These are phyloP conservation scores for Bipolaris gigantea DNA, from an alignment of 2,329 filamentous ascomycete species.

Conservation along the genomic window DNA sequence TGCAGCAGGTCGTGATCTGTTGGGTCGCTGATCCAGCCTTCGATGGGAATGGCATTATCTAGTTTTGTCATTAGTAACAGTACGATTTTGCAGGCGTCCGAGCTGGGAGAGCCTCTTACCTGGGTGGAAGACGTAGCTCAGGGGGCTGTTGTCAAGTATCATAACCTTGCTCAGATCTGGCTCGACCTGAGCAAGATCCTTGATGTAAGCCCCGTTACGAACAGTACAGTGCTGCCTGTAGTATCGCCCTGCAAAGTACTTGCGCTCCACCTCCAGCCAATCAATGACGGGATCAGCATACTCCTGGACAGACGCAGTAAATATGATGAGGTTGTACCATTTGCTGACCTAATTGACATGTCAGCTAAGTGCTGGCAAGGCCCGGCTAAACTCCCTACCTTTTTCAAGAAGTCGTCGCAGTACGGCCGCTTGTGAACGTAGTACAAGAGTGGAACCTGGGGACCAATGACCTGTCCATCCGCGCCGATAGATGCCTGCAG, in stretches of 20 bases:
- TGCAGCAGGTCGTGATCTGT: slow-evolving; percentile 95
- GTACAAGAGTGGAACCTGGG: slow-evolving; percentile 95
- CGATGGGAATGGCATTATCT: slow-evolving; percentile 99
- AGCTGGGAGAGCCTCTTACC: slow-evolving; percentile 58
- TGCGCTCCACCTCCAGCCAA: slow-evolving; percentile 94
- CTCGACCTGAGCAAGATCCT: slow-evolving; percentile 93
- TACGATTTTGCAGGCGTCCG: slow-evolving; percentile 1
- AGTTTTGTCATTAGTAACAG: slow-evolving; percentile 19
- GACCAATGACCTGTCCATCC: slow-evolving; percentile 69
- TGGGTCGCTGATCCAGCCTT: slow-evolving; percentile 98
- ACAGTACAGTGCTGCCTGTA: slow-evolving; percentile 98
- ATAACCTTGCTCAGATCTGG: slow-evolving; percentile 97
- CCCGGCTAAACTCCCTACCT: slow-evolving; percentile 53
- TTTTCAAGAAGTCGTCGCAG: slow-evolving; percentile 93
- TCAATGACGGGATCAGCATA: slow-evolving; percentile 99
- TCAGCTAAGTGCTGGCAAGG: slow-evolving; percentile 20
- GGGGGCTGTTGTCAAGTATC: slow-evolving; percentile 96
- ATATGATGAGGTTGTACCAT: slow-evolving; percentile 97
- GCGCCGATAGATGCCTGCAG: slow-evolving; percentile 72
- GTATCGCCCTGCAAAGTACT: slow-evolving; percentile 91
- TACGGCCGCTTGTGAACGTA: slow-evolving; percentile 98
- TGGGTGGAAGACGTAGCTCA: slow-evolving; percentile 99
- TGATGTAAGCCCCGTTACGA: slow-evolving; percentile 95
- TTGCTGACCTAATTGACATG: slow-evolving; percentile 69
- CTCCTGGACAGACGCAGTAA: slow-evolving; percentile 96